phyloP scores from a whole-genome alignment of 2,329 filamentous ascomycete species.

The Ophiocordyceps australis region DNA sequence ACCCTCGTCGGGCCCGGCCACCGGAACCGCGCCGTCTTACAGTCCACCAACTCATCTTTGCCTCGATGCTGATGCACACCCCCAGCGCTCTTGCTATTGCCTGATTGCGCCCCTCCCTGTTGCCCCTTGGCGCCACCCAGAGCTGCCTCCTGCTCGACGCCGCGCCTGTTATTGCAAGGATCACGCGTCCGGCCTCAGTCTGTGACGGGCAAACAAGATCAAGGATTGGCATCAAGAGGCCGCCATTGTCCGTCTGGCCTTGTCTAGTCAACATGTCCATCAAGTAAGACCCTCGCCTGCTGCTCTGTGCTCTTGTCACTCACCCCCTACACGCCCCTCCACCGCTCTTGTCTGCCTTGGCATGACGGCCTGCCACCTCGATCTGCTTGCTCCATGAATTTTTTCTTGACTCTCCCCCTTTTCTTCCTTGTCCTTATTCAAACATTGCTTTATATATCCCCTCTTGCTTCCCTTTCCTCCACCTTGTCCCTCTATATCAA shows the following conservation, averaged over 20 bases:
- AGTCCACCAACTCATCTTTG: background rate
- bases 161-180: no score
- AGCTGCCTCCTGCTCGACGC: background rate
- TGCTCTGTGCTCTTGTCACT: no score
- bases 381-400: slow-evolving; percentile 3
- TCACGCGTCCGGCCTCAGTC: no score
- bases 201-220: no score
- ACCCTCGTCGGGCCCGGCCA: background rate
- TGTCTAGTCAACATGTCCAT: slow-evolving; percentile 30
- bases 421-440: slow-evolving; percentile 1
- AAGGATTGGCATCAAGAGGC: no score
- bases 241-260: no score
- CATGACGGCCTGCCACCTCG: no score
- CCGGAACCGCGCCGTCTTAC: background rate
- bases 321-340: slow-evolving; percentile 1
- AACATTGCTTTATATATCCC: slow-evolving; percentile 3
- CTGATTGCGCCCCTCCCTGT: slow-evolving; percentile 1
- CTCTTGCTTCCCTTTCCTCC: slow-evolving; percentile 3
- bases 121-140: slow-evolving; percentile 1
- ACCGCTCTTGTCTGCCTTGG: slow-evolving; percentile 3
- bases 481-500: no score
- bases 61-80: background rate
- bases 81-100: background rate
- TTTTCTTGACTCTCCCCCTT: slow-evolving; percentile 2
- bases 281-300: slow-evolving; percentile 31